Evolutionary conservation across 2,329 filamentous ascomycete species (phyloP).

Genomic region (Colletotrichum somersetense): DNA sequence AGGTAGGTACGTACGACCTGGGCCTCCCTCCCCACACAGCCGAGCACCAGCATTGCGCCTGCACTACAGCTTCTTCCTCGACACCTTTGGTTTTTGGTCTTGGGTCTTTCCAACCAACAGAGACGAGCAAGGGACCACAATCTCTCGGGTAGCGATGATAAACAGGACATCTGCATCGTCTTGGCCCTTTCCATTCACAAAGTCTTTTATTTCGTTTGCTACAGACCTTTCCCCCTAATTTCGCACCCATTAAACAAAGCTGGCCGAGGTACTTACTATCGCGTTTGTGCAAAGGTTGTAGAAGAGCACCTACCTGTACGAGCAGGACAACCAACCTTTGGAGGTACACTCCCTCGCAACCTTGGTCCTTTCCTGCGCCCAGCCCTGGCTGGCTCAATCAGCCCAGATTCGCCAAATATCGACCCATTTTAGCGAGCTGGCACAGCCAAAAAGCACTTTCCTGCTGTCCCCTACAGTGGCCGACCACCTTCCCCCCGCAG

Average conservation of each 20-base stretch:
- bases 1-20: slow-evolving; percentile 25
- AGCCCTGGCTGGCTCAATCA: slow-evolving; percentile 43
- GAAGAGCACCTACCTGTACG: neutral
- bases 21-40: slow-evolving; percentile 17
- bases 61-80: slow-evolving; percentile 39
- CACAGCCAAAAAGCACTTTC: slow-evolving; percentile 32
- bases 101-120: slow-evolving; percentile 1
- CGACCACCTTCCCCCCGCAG: slow-evolving; percentile 37
- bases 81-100: slow-evolving; percentile 13
- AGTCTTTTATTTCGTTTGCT: neutral
- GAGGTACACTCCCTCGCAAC: slow-evolving; percentile 27
- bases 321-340: slow-evolving; percentile 4
- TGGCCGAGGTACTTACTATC: neutral
- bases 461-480: slow-evolving; percentile 37
- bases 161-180: neutral
- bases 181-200: too few relatives aligned
- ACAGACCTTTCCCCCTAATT: neutral
- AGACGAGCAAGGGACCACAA: slow-evolving; percentile 1
- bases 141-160: neutral
- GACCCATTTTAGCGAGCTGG: slow-evolving; percentile 43
- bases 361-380: slow-evolving; percentile 22
- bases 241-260: neutral
- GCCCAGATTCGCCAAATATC: slow-evolving; percentile 46
- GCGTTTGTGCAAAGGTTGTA: neutral
- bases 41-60: slow-evolving; percentile 24